Base-by-base conservation (phyloP, 352 stramenopile genomes). In the Thraustochytrium striatum region DNA sequence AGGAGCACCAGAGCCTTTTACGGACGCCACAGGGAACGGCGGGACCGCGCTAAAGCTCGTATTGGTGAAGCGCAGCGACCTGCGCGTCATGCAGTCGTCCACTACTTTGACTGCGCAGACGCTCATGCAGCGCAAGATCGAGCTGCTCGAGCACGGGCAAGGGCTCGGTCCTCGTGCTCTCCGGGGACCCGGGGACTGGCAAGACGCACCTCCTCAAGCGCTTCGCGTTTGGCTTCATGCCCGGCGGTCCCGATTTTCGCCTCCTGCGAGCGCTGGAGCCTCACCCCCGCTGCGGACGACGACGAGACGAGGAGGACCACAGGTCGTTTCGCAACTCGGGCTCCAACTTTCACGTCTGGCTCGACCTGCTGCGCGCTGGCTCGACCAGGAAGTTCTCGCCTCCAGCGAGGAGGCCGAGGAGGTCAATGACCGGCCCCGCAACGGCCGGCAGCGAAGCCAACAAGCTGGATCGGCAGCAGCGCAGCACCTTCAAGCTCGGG, bases 61-160 rank as follows among this genome's bases (percentile, higher is more conserved):
- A 13, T 8, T 61, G 16, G 65, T 75, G 32, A 9, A 39, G 13
- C 52, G 44, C 3, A 9, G 13, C 39, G 82, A 85, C 33, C 69
- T 75, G 28, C 44, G 68, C 21, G 79, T 85, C 41, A 41, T 85
- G 5, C 81, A 85, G 44, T 82, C 62, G 39, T 53, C 25, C 33
- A 50, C 68, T 35, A 53, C 69, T 1, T 72, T 81, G 35, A 72
- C 72, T 38, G 47, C 61, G 11, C 65, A 72, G 32, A 80, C 28
- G 30, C 80, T 85, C 21, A 44, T 85, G 72, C 43, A 83, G 72
- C 61, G 81, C 39, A 85, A 85, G 69, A 85, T 85, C 44, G 68
- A 70, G 39, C 80, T 85, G 21, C 41, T 85, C 2, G 73, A 81
- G 50, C 25, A 61, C 39, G 30, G n/a, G 47, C 65, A 75, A 62